These are phyloP conservation scores for Amanita thiersii DNA, from an alignment of 768 basidiomycete species.

Conservation along the genomic window DNA sequence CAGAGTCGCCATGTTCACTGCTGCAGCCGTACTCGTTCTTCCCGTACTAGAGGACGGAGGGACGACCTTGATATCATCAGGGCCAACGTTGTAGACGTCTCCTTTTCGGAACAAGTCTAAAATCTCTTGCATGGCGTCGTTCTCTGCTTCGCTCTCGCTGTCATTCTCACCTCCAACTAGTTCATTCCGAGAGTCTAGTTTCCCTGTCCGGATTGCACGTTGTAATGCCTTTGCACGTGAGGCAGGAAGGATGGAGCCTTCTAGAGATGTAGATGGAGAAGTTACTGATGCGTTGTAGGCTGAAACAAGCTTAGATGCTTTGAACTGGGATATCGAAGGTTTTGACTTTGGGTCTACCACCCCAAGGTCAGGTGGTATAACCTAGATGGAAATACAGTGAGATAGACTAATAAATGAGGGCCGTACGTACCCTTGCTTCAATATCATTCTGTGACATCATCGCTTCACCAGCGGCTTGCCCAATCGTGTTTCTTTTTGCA, in stretches of 20 bases:
- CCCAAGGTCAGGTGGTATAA: conserved; percentile 28
- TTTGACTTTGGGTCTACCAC: conserved; percentile 24
- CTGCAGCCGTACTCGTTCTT: conserved; percentile 1
- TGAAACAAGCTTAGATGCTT: conserved; percentile 43
- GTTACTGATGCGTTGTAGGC: conserved; percentile 36
- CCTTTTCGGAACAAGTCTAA: conserved; percentile 44
- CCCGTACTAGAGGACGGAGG: conserved; percentile 13
- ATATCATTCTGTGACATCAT: conserved; percentile 33
- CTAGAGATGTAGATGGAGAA: conserved; percentile 27
- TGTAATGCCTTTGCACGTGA: conserved; percentile 40
- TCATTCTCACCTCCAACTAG: conserved; percentile 46
- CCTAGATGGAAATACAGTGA: conserved; percentile 13
- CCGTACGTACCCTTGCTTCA: conserved; percentile 38
- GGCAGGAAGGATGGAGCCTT: conserved; percentile 33
- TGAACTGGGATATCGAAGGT: conserved; percentile 57
- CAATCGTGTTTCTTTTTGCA: conserved; percentile 49
- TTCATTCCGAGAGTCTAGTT: conserved; percentile 36
- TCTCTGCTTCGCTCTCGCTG: conserved; percentile 51
- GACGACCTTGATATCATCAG: conserved; percentile 26
- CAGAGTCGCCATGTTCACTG: conserved; percentile 6
- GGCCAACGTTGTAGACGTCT: conserved; percentile 45
- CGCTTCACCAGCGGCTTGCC: conserved; percentile 41
- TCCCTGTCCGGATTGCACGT: conserved; percentile 47
- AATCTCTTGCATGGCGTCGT: conserved; percentile 38
- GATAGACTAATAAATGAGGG: conserved; percentile 6